Percentiles rank a stretch among this genome's conserved stretches.
Conservation (phyloP, 495 filamentous ascomycete genomes). For the Xylaria venustula region DNA sequence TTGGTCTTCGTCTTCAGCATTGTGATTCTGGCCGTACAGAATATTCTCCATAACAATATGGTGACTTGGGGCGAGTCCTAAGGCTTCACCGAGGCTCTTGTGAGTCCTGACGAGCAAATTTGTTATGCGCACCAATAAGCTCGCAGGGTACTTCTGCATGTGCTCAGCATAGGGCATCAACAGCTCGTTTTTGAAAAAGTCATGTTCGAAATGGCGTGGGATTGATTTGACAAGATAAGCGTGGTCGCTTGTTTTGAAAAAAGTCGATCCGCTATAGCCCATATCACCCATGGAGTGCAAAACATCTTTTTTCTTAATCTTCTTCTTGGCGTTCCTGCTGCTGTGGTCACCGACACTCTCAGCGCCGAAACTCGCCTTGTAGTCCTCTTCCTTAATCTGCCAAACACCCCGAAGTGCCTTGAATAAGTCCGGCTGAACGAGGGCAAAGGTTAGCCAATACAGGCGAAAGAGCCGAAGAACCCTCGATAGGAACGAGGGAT, state of each 20-base stretch:
- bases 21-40: slow-evolving; percentile 52
- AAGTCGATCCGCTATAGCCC: slow-evolving; percentile 67
- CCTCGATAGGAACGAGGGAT: slow-evolving; percentile 24
- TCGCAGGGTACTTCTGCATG: slow-evolving; percentile 55
- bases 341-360: slow-evolving; percentile 24
- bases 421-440: slow-evolving; percentile 40
- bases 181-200: slow-evolving; percentile 65
- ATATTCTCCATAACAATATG: slow-evolving; percentile 76
- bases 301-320: slow-evolving; percentile 5
- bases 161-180: slow-evolving; percentile 59
- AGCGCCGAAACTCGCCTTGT: slow-evolving; percentile 50
- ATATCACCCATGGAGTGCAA: slow-evolving; percentile 54
- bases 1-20: slow-evolving; percentile 33
- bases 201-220: slow-evolving; percentile 63
- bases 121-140: slow-evolving; percentile 66
- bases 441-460: slow-evolving; percentile 36
- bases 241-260: slow-evolving; percentile 60
- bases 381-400: slow-evolving; percentile 54
- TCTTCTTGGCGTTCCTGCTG: slow-evolving; percentile 23
- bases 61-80: slow-evolving; percentile 58
- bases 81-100: slow-evolving; percentile 50
- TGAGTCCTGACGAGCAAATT: slow-evolving; percentile 59
- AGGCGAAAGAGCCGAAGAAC: slow-evolving; percentile 37
- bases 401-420: slow-evolving; percentile 39
- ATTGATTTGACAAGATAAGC: slow-evolving; percentile 66